A percentile compares a stretch with the other conserved stretches of the same genome.
Evolutionary conservation across 371 early-diverging fungal species (phyloP).

Genomic region (Actinomortierella wolfii): DNA sequence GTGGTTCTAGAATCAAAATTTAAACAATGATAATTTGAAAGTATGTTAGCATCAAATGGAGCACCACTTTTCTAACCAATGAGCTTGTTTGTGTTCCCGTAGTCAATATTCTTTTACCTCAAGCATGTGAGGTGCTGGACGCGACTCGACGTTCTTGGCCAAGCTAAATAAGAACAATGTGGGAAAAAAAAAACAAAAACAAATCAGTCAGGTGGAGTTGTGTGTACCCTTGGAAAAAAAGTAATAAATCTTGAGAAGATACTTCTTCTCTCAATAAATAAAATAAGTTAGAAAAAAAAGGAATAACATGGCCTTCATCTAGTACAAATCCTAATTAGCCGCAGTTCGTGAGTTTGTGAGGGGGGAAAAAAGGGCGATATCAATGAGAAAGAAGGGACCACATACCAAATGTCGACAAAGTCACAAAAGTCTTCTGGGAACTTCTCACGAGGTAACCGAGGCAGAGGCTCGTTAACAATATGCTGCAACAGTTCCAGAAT

Average conservation of each 20-base stretch:
- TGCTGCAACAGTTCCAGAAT: constrained; percentile 92
- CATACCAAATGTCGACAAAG: constrained; percentile 81
- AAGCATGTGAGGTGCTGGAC: constrained; percentile 39
- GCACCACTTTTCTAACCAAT: neutral
- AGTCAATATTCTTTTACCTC: constrained; percentile 18
- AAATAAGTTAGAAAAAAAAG: too few relatives aligned
- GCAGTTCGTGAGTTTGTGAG: too few relatives aligned
- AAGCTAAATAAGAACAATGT: constrained; percentile 10
- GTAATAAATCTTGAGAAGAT: neutral
- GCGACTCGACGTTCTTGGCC: constrained; percentile 42
- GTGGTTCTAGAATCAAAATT: constrained; percentile 50
- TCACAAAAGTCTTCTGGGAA: constrained; percentile 79
- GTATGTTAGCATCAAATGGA: neutral
- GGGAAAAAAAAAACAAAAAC: neutral
- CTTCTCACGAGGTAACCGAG: constrained; percentile 71
- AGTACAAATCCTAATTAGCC: too few relatives aligned
- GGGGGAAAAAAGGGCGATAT: too few relatives aligned
- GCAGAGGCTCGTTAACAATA: constrained; percentile 91
- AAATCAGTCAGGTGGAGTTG: constrained; percentile 1
- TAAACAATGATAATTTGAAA: too few relatives aligned
- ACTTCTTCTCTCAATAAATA: too few relatives aligned
- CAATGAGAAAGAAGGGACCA: neutral
- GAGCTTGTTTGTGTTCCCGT: neutral
- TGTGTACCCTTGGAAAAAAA: neutral
- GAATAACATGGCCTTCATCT: too few relatives aligned